Evolutionary conservation across 257 asterid species (phyloP).

Genomic region (Solanum chiquidenum): DNA sequence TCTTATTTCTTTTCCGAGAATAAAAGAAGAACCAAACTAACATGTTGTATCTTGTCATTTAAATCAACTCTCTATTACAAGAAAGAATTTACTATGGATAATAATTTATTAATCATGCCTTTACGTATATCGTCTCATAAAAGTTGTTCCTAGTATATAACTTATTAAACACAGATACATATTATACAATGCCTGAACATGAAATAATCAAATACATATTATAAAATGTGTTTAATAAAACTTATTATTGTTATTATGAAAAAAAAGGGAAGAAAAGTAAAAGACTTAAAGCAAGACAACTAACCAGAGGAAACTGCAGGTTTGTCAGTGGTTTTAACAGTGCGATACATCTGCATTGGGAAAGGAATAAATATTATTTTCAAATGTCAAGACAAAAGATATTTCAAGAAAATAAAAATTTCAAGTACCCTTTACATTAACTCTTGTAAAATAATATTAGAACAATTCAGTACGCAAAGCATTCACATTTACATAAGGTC

Average conservation of each 20-base stretch:
- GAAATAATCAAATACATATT: not conserved
- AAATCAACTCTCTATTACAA: not conserved
- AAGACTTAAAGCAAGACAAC: constrained; percentile 12
- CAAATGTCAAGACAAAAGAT: not conserved
- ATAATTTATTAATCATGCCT: not conserved
- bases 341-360: constrained; percentile 88
- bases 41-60: not conserved
- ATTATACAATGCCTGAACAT: not conserved
- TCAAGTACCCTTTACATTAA: not conserved
- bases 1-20: not conserved
- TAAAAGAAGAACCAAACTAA: not conserved
- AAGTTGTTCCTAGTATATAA: not conserved
- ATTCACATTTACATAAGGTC: not conserved
- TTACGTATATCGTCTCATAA: not conserved
- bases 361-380: not conserved
- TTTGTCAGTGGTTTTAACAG: constrained; percentile 91
- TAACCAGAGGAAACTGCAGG: constrained; percentile 96
- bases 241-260: not conserved
- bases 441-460: not conserved
- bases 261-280: not conserved
- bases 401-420: not conserved
- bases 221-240: not conserved
- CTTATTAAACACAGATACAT: not conserved
- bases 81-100: no score
- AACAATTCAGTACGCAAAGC: not conserved